A percentile compares a stretch with the other conserved stretches of the same genome.
Conservation (phyloP, 148 eudicot genomes). For the Amaranthus cruentus region DNA sequence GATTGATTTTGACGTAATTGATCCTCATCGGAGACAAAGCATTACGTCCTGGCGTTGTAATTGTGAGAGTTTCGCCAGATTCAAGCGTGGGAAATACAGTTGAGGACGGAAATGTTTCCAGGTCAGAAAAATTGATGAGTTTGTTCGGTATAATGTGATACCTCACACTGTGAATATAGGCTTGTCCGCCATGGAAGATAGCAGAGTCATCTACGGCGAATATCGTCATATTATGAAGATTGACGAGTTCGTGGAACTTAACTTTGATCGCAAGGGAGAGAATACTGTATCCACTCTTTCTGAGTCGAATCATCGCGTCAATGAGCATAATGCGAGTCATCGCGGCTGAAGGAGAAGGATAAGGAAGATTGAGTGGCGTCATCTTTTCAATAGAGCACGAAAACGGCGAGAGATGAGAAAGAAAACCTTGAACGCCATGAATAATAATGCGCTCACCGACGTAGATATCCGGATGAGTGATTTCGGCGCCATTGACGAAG, state of each 20-base stretch:
- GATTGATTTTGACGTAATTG: constrained; percentile 59
- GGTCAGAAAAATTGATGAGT: constrained; percentile 45
- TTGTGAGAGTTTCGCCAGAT: constrained; percentile 40
- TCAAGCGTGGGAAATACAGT: constrained; percentile 57
- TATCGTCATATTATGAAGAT: constrained; percentile 40
- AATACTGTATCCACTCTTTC: constrained; percentile 43
- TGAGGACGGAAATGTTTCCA: constrained; percentile 41
- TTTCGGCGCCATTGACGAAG: constrained; percentile 54
- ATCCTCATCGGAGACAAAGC: constrained; percentile 47
- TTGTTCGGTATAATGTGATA: constrained; percentile 67
- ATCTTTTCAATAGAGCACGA: constrained; percentile 56
- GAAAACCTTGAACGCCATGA: constrained; percentile 62
- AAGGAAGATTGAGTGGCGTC: constrained; percentile 46
- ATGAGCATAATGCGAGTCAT: constrained; percentile 45
- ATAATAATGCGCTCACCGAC: constrained; percentile 40
- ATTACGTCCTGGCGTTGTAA: constrained; percentile 56
- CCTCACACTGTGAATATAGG: constrained; percentile 44
- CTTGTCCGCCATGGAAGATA: constrained; percentile 49
- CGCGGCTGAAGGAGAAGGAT: constrained; percentile 29
- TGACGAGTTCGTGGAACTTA: constrained; percentile 40
- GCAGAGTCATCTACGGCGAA: constrained; percentile 44
- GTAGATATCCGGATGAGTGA: constrained; percentile 52
- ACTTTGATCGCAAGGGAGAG: constrained; percentile 42
- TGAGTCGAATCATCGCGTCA: constrained; percentile 50
- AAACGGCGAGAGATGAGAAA: constrained; percentile 63